Percentiles rank a stretch among this genome's conserved stretches.
Conservation (phyloP, 176 grass and related monocot genomes). For the Aegilops speltoides region DNA sequence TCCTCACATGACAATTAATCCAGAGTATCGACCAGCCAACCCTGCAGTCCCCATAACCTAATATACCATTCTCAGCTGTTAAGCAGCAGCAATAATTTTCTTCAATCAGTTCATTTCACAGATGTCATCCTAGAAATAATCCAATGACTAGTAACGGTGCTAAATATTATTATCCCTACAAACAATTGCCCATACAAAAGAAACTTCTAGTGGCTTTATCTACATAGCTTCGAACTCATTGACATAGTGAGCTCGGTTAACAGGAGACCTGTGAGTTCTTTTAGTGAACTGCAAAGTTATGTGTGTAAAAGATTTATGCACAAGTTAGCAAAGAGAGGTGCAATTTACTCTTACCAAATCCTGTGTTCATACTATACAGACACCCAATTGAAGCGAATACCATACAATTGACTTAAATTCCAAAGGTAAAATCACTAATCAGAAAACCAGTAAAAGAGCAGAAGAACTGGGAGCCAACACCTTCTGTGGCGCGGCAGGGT, state of each 20-base stretch:
- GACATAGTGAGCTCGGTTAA: not conserved
- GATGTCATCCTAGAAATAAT: not conserved
- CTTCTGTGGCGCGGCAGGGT: slow-evolving; percentile 48
- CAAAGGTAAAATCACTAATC: not conserved
- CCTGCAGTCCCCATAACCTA: not conserved
- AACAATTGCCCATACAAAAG: not conserved
- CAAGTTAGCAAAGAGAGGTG: not conserved
- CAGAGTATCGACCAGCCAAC: not conserved
- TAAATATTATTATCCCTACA: not conserved
- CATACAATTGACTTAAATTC: not conserved
- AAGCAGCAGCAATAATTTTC: not conserved
- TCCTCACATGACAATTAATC: not conserved
- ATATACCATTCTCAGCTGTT: not conserved
- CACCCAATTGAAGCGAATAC: not conserved
- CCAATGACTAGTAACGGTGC: not conserved
- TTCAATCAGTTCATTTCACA: not conserved
- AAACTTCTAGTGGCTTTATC: not conserved
- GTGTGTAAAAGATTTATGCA: not conserved
- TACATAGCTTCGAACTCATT: not conserved
- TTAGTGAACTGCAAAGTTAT: not conserved
- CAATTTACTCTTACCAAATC: not conserved
- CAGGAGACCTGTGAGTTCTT: not conserved
- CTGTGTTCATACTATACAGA: not conserved
- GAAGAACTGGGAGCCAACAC: slow-evolving; percentile 13
- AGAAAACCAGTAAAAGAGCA: not conserved